Evolutionary conservation across 2,329 filamentous ascomycete genomes (phyloP).

Genomic region (Xylariaceae sp.): DNA sequence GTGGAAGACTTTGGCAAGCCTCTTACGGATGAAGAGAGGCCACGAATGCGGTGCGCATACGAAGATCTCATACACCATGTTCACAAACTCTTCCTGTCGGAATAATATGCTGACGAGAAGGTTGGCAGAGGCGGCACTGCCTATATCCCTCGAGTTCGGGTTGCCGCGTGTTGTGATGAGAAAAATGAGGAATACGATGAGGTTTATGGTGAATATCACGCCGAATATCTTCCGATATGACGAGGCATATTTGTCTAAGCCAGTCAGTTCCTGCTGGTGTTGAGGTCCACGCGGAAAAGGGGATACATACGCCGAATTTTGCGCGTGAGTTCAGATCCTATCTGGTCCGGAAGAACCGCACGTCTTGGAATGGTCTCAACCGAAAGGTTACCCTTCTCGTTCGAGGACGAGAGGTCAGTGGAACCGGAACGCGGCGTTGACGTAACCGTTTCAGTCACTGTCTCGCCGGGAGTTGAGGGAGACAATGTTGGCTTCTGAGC

Average conservation of each 20-base stretch:
- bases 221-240: conserved; percentile 53
- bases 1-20: conserved; percentile 49
- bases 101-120: conserved; percentile 46
- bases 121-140: conserved; percentile 44
- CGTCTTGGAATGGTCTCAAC: conserved; percentile 12
- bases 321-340: conserved; percentile 24
- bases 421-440: conserved; percentile 21
- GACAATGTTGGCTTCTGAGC: conserved; percentile 15
- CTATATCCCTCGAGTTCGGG: conserved; percentile 34
- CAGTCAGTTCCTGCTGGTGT: conserved; percentile 8
- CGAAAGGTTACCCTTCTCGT: conserved; percentile 12
- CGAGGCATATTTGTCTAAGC: conserved; percentile 28
- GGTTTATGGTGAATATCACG: conserved; percentile 47
- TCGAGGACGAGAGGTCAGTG: conserved; percentile 19
- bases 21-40: conserved; percentile 45
- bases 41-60: conserved; percentile 42
- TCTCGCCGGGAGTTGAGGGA: conserved; percentile 14
- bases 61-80: conserved; percentile 43
- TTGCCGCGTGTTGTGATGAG: conserved; percentile 31
- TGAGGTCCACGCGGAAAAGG: not conserved
- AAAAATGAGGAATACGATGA: conserved; percentile 43
- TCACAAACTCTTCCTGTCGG: conserved; percentile 51
- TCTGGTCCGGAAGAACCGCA: conserved; percentile 24
- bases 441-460: conserved; percentile 23
- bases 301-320: conserved; percentile 25